These are phyloP conservation scores for Rhododendron simsii DNA, from an alignment of 148 eudicot species.

Conservation along the genomic window DNA sequence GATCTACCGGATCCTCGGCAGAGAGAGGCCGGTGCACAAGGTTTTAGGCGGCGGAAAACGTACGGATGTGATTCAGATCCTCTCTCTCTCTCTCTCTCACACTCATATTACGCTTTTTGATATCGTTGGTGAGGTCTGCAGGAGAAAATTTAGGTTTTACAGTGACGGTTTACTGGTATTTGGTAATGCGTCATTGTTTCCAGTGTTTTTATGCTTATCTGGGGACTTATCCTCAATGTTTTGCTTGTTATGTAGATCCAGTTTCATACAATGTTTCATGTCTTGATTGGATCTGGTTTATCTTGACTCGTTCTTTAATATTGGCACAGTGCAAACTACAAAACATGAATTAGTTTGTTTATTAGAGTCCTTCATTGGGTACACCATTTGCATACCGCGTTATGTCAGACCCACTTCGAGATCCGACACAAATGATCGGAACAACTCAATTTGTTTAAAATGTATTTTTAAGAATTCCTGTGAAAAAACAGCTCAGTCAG, in stretches of 20 bases:
- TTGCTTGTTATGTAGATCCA: background rate
- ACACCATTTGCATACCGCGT: too few relatives aligned
- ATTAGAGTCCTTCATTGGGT: too few relatives aligned
- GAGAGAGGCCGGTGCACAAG: constrained; percentile 63
- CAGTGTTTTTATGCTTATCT: background rate
- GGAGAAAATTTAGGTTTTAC: background rate
- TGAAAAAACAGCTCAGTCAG: background rate
- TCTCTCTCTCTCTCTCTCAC: background rate
- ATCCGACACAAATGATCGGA: too few relatives aligned
- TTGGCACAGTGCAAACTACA: background rate
- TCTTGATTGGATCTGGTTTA: background rate
- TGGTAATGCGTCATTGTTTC: background rate
- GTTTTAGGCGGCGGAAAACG: constrained; percentile 60
- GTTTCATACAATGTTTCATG: background rate
- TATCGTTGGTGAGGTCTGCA: background rate
- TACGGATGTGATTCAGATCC: constrained; percentile 10
- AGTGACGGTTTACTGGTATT: background rate
- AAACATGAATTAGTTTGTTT: background rate
- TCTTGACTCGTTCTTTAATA: background rate
- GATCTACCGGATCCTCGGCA: constrained; percentile 69
- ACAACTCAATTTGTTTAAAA: too few relatives aligned
- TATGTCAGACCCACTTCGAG: too few relatives aligned
- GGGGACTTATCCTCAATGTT: background rate
- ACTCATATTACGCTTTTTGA: background rate
- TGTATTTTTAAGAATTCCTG: background rate